Evolutionary conservation across 768 basidiomycete species (phyloP).

Genomic region (Kwoniella dejecticola): DNA sequence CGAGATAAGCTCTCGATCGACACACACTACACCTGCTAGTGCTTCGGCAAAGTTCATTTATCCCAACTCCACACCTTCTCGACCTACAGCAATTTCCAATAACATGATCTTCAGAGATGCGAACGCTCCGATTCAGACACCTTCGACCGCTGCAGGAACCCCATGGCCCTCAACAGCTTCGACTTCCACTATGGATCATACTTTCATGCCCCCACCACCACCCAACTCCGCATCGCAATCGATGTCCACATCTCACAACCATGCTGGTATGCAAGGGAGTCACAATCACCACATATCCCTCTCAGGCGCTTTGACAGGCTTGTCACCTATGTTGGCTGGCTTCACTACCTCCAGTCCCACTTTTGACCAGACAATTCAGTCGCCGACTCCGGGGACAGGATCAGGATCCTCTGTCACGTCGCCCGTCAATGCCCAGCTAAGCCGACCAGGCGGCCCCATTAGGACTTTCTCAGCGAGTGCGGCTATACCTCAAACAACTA

Average conservation of each 20-base stretch:
- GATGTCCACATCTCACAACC: not conserved
- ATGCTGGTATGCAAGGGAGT: not conserved
- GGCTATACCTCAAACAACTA: not conserved
- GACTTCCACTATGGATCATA: slow-evolving; percentile 7
- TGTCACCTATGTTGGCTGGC: slow-evolving; percentile 20
- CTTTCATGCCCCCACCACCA: slow-evolving; percentile 13
- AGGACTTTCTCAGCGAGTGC: slow-evolving; percentile 18
- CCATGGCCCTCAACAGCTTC: slow-evolving; percentile 12
- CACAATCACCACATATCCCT: slow-evolving; percentile 3
- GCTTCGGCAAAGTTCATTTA: not conserved
- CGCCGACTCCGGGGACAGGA: too few relatives aligned
- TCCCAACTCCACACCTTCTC: not conserved
- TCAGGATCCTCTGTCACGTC: not conserved
- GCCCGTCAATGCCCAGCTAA: slow-evolving; percentile 3
- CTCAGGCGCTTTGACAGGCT: slow-evolving; percentile 14
- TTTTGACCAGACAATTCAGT: slow-evolving; percentile 2
- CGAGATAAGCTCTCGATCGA: not conserved
- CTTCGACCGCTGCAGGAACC: slow-evolving; percentile 11
- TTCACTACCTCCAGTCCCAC: slow-evolving; percentile 19
- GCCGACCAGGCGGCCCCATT: slow-evolving; percentile 20
- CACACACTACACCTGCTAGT: slow-evolving; percentile 8
- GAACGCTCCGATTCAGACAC: slow-evolving; percentile 5
- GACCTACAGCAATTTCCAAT: not conserved
- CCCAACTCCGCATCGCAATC: slow-evolving; percentile 5
- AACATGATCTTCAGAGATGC: not conserved